Base-by-base conservation (phyloP, 2,329 filamentous ascomycete genomes). In the Zarea fungicola region DNA sequence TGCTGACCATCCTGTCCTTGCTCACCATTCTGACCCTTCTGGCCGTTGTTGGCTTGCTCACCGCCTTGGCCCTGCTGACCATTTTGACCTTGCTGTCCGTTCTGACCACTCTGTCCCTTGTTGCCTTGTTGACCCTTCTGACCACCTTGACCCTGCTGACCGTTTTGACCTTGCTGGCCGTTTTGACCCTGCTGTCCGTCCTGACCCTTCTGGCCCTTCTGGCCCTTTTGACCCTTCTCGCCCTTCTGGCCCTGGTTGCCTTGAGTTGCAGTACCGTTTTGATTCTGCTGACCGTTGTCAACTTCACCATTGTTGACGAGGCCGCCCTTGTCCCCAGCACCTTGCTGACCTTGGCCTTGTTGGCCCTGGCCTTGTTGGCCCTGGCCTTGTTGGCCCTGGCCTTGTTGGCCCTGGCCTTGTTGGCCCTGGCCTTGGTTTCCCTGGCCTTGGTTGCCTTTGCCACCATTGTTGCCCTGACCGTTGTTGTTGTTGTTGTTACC, bases 401-500 rank as follows among this genome's bases (percentile, higher is more conserved):
- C 42, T 35, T 53, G 45, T 32, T 52, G 45, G 36, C 42, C 46
- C 22, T 51, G 25, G n/a, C 47, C 48, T 26, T 49, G 39, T 26
- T 51, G 45, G 9, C 43, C 48, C 18, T 52, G 40, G 43, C 29
- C 29, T 40, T 36, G 44, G 39, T 54, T 16, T 44, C 49, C 16
- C 26, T 39, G 35, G 35, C 35, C 35, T 9, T 39, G n/a, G 22
- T 21, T 21, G 35, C n/a, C n/a, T n/a, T 31, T 25, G n/a, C 42
- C 35, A 4, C 14, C 13, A n/a, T 54, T 42, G 5, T 54, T 39
- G 23, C 35, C 52, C 1, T 48, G 37, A 32, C 35, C 48, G 11
- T 51, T 42, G 42, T 48, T 44, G 57, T 56, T 49, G 26, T 56
- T 56, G 50, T 58, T 60, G 43, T 54, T 54, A 18, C 58, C 55